Conservation (phyloP, 768 basidiomycete species). For the Collybia sordida region DNA sequence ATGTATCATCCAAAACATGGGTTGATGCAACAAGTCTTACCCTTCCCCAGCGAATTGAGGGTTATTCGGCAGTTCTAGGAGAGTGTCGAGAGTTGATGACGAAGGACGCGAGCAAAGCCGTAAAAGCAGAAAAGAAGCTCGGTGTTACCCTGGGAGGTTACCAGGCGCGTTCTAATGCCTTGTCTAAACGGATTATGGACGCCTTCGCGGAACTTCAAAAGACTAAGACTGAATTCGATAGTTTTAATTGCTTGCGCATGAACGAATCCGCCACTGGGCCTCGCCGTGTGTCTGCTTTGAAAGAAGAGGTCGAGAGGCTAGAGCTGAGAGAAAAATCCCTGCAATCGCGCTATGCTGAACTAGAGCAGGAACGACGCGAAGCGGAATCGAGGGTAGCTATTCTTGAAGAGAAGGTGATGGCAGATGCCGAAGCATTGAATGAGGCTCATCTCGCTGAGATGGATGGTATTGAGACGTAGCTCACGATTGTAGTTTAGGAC, state of each 20-base stretch:
- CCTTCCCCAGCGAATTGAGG: slow-evolving; percentile 57
- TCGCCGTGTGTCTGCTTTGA: slow-evolving; percentile 70
- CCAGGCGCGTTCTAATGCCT: slow-evolving; percentile 66
- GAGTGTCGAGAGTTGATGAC: slow-evolving; percentile 70
- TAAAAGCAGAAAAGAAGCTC: slow-evolving; percentile 91
- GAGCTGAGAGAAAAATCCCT: slow-evolving; percentile 74
- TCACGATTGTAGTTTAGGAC: too few relatives aligned
- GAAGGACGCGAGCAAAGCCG: slow-evolving; percentile 75
- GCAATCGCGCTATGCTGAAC: slow-evolving; percentile 83
- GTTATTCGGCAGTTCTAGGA: slow-evolving; percentile 61
- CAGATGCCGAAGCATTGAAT: slow-evolving; percentile 78
- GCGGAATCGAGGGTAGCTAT: slow-evolving; percentile 53
- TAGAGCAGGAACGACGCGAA: slow-evolving; percentile 69
- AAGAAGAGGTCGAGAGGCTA: slow-evolving; percentile 84
- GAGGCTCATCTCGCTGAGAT: slow-evolving; percentile 71
- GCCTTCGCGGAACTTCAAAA: slow-evolving; percentile 72
- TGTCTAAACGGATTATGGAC: slow-evolving; percentile 61
- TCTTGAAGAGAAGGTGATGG: slow-evolving; percentile 87
- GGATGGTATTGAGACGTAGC: slow-evolving; percentile 32
- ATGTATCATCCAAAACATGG: slow-evolving; percentile 58
- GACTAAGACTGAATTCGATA: slow-evolving; percentile 70
- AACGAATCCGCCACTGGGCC: slow-evolving; percentile 81
- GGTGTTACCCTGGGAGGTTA: slow-evolving; percentile 89
- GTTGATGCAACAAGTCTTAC: slow-evolving; percentile 63
- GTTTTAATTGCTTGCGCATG: slow-evolving; percentile 69